These are phyloP conservation scores for Mallotus nudiflorus DNA, from an alignment of 345 rosid genomes.

Conservation along the genomic window DNA sequence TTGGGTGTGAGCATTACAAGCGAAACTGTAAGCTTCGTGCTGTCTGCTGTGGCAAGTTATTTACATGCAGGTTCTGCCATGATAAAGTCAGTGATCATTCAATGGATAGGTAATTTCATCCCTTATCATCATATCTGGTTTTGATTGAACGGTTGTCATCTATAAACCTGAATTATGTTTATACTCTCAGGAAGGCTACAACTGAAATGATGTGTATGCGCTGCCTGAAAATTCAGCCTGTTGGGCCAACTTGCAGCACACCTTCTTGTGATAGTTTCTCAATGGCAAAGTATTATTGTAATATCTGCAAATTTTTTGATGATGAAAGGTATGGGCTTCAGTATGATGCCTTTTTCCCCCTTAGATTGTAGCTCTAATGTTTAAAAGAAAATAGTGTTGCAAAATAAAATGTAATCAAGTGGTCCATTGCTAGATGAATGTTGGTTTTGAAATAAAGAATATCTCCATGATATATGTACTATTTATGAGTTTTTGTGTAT, in stretches of 20 bases:
- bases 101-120: conserved; percentile 60
- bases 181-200: conserved; percentile 59
- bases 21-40: conserved; percentile 80
- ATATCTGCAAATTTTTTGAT: conserved; percentile 60
- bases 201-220: conserved; percentile 89
- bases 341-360: not conserved
- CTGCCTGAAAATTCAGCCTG: conserved; percentile 67
- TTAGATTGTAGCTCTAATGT: conserved; percentile 1
- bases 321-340: conserved; percentile 48
- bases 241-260: conserved; percentile 59
- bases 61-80: conserved; percentile 74
- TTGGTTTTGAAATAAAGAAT: not conserved
- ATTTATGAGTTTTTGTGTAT: not conserved
- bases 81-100: conserved; percentile 83
- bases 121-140: not conserved
- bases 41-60: conserved; percentile 71
- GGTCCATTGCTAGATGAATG: not conserved
- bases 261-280: conserved; percentile 57
- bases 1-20: conserved; percentile 81
- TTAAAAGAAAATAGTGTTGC: not conserved
- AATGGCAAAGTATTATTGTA: conserved; percentile 78
- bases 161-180: conserved; percentile 11
- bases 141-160: conserved; percentile 13
- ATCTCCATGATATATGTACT: too few species aligned
- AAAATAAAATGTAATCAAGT: not conserved